Base-by-base conservation (phyloP, 73 alveolate genomes). In the Tetrahymena malaccensis region DNA sequence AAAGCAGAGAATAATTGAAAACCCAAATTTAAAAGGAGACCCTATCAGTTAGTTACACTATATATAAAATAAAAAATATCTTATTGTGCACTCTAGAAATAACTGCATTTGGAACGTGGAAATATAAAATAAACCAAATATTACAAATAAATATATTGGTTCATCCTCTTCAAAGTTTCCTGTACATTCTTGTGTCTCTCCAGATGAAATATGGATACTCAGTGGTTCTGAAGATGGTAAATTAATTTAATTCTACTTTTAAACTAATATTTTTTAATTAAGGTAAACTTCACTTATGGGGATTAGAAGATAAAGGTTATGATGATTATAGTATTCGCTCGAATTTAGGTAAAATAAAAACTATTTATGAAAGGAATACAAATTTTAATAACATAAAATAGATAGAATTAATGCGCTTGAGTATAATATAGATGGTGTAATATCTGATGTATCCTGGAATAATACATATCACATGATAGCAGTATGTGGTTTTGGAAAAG, bases 201-300 rank as follows among this genome's bases (percentile, higher is more conserved):
- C 99, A 11, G 99, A 98, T 97, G 99, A 99, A 37, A 96, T 96
- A 43, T 99, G 96, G 96, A 85, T 99, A n/a, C 96, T 98, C 17
- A 95, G 99, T 43, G 99, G 99, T 33, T 96, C 99, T 57, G 99
- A 99, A 96, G 98, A 98, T 84, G 99, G 99, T 27, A 98, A 70
- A n/a, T 70, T 3, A 25, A 1, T 19, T 1, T 19, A 10, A 40
- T 40, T 4, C 9, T 40, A 8, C 15, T 70, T 12, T 27, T 31
- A 70, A 9, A 8, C 37, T 70, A 17, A 19, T 4, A 70, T 70
- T 25, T 70, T n/a, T 70, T 21, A 57, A 11, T 27, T 25, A 22
- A 70, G 89, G 89, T 70, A 70, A 93, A 40, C 99, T 99, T 4
- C 97, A 95, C 95, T 55, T 99, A 55, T 99, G 99, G 99, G 97